phyloP scores from a whole-genome alignment of 176 grass and related monocot genomes.

The Lolium perenne region DNA sequence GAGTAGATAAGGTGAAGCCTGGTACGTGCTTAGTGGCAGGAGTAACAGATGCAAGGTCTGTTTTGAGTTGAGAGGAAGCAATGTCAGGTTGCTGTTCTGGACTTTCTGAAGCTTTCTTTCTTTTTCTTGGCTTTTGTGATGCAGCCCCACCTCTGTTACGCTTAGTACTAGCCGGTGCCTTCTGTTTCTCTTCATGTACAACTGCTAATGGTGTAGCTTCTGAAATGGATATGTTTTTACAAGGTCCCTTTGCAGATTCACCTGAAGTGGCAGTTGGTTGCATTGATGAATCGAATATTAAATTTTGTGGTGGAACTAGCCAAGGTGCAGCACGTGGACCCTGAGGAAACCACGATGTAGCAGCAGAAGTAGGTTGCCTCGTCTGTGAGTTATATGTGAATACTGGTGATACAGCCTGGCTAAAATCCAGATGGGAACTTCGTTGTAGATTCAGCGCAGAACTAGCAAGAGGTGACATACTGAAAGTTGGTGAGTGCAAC shows the following conservation, averaged over 20 bases:
- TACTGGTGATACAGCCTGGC: constrained; percentile 72
- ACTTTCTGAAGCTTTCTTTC: constrained; percentile 79
- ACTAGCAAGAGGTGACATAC: constrained; percentile 46
- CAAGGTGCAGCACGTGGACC: constrained; percentile 58
- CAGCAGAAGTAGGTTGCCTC: constrained; percentile 57
- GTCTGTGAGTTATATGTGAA: constrained; percentile 71
- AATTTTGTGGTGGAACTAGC: constrained; percentile 68
- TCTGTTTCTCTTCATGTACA: constrained; percentile 61
- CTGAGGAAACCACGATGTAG: constrained; percentile 69
- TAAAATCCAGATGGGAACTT: constrained; percentile 79
- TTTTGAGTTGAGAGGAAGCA: constrained; percentile 49
- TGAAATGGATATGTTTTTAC: constrained; percentile 54
- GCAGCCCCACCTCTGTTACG: constrained; percentile 36
- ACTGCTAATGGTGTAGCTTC: constrained; percentile 52
- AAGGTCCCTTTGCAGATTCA: constrained; percentile 71
- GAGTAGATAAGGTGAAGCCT: constrained; percentile 59
- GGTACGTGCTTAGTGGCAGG: constrained; percentile 41
- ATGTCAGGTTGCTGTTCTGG: constrained; percentile 52
- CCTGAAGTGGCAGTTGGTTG: constrained; percentile 52
- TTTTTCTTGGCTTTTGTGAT: constrained; percentile 88
- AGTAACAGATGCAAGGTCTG: constrained; percentile 52
- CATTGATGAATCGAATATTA: constrained; percentile 76
- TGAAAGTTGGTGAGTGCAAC: constrained; percentile 59
- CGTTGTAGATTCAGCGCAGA: constrained; percentile 64
- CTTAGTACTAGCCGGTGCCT: constrained; percentile 49